Conservation (phyloP, 192 early-diverging fungal species). For the Blastocladiella britannica region DNA sequence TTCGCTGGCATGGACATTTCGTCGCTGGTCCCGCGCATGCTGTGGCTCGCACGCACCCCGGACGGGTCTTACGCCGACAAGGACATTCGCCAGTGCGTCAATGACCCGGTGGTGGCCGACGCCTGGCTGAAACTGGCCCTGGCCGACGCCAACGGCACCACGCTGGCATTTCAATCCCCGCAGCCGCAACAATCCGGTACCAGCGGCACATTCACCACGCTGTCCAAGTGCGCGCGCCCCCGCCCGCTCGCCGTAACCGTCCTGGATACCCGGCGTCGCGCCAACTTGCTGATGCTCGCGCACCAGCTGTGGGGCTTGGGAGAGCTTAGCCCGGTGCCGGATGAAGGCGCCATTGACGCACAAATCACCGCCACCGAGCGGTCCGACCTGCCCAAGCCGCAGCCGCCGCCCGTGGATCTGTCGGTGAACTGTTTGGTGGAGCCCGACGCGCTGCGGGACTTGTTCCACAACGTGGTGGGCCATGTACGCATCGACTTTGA, state of each 20-base stretch:
- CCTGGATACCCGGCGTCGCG: no score
- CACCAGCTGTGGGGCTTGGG: no score
- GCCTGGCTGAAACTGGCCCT: neutral
- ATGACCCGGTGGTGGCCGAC: neutral
- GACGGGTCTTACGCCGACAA: neutral
- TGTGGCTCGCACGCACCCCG: neutral
- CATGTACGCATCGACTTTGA: no score
- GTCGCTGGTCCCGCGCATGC: neutral
- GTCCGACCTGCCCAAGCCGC: no score
- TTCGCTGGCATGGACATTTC: neutral
- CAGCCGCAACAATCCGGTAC: no score
- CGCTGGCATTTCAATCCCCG: no score
- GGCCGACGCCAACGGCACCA: neutral
- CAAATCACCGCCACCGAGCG: neutral
- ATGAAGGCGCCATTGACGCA: neutral
- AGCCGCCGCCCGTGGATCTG: no score
- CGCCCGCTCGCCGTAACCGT: neutral
- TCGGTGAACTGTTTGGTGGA: no score
- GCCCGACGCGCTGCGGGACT: neutral
- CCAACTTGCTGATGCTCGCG: no score
- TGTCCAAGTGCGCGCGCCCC: neutral
- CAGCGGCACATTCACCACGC: neutral
- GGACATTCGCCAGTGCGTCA: neutral
- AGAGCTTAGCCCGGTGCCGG: no score
- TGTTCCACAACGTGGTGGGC: neutral